Conservation (phyloP, 2,329 filamentous ascomycete genomes). For the Xylaria multiplex region DNA sequence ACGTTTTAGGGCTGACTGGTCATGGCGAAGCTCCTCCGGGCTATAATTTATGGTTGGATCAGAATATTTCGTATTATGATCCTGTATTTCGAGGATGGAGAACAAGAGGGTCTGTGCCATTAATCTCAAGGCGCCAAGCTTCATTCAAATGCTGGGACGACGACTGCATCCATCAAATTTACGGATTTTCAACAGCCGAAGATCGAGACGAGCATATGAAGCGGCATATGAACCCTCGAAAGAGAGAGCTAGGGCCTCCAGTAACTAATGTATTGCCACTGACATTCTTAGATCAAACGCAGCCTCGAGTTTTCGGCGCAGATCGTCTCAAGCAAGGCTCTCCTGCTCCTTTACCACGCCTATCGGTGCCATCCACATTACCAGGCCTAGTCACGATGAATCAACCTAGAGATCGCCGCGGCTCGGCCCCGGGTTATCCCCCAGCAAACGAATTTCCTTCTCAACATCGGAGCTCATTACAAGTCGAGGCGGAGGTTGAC, state of each 20-base stretch:
- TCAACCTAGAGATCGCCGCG: conserved; percentile 53
- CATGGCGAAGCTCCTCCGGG: conserved; percentile 57
- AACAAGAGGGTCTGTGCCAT: conserved; percentile 51
- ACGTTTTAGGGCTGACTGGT: conserved; percentile 52
- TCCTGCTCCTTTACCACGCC: conserved; percentile 55
- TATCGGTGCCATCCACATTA: conserved; percentile 49
- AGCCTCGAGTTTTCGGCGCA: conserved; percentile 45
- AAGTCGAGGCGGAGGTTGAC: conserved; percentile 60
- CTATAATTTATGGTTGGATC: conserved; percentile 63
- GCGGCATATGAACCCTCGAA: conserved; percentile 56
- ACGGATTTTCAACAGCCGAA: conserved; percentile 62
- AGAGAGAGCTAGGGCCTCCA: conserved; percentile 59
- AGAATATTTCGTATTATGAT: conserved; percentile 61
- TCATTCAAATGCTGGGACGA: conserved; percentile 67
- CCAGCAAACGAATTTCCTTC: conserved; percentile 54
- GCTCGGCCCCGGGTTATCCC: conserved; percentile 53
- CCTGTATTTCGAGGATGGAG: conserved; percentile 57
- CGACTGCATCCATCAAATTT: conserved; percentile 66
- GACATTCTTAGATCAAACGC: conserved; percentile 50
- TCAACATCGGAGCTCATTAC: conserved; percentile 53
- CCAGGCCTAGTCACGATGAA: conserved; percentile 51
- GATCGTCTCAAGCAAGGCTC: conserved; percentile 52
- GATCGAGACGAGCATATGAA: conserved; percentile 63
- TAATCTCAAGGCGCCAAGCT: conserved; percentile 51
- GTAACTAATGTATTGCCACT: conserved; percentile 52